phyloP scores from a whole-genome alignment of 192 early-diverging fungal genomes.

The Entomortierella beljakovae region DNA sequence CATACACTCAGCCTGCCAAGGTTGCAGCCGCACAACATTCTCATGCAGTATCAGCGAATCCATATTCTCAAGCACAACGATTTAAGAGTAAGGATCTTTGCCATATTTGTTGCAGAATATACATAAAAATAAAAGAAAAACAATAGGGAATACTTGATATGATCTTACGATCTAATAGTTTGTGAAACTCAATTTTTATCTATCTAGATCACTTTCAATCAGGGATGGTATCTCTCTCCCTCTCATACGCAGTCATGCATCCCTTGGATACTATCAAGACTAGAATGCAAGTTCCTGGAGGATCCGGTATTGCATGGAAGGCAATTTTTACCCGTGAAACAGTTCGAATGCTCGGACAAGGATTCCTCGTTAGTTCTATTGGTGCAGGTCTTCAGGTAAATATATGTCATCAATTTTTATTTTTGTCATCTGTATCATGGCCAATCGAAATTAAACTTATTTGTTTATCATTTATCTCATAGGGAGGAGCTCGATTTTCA shows the following conservation, averaged over 20 bases:
- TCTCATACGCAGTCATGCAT: conserved; percentile 80
- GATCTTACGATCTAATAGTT: neutral
- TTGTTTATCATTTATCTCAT: conserved; percentile 7
- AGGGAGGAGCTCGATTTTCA: conserved; percentile 76
- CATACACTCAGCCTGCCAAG: conserved; percentile 34
- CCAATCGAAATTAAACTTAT: neutral
- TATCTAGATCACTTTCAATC: conserved; percentile 70
- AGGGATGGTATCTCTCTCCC: conserved; percentile 70
- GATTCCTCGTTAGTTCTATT: conserved; percentile 73
- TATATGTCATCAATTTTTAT: neutral
- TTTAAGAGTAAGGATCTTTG: conserved; percentile 40
- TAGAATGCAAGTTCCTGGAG: conserved; percentile 71
- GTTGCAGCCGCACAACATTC: conserved; percentile 5
- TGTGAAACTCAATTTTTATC: neutral
- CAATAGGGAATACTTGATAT: neutral
- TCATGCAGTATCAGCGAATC: conserved; percentile 27
- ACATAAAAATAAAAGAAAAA: neutral
- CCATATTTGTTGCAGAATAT: neutral
- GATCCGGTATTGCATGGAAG: conserved; percentile 46
- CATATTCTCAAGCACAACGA: conserved; percentile 46
- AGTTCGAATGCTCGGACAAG: conserved; percentile 64
- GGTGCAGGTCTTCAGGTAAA: conserved; percentile 77
- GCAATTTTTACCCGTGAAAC: conserved; percentile 66
- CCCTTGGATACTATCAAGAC: conserved; percentile 83
- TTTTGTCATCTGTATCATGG: neutral